Conservation (phyloP, 768 basidiomycete species). For the Mycena vitilis region DNA sequence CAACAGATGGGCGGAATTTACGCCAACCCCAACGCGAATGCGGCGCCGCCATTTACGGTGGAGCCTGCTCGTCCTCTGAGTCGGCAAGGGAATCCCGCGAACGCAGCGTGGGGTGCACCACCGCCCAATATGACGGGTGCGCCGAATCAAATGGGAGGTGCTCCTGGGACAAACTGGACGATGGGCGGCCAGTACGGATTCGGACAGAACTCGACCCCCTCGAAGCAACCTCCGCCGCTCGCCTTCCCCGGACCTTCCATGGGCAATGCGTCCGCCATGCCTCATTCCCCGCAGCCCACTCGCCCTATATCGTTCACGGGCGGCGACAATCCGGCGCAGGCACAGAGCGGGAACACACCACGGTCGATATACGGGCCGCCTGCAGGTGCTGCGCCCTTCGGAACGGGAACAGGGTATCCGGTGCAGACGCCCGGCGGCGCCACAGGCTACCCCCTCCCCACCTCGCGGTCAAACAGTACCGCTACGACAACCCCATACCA, state of each 20-base stretch:
- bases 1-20: neutral
- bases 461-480: conserved; percentile 23
- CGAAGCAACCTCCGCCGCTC: conserved; percentile 11
- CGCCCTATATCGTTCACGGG: conserved; percentile 13
- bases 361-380: conserved; percentile 21
- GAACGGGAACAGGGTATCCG: conserved; percentile 15
- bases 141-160: conserved; percentile 6
- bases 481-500: conserved; percentile 18
- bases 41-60: neutral
- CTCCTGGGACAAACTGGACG: conserved; percentile 11
- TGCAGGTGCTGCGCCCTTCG: neutral
- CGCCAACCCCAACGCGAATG: neutral
- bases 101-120: no score
- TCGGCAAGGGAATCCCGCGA: neutral
- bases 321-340: neutral
- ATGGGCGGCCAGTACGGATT: conserved; percentile 14
- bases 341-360: conserved; percentile 15
- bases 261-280: neutral
- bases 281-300: conserved; percentile 20
- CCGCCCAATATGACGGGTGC: neutral
- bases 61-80: neutral
- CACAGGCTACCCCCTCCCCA: conserved; percentile 21
- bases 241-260: conserved; percentile 7
- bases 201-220: conserved; percentile 20
- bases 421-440: conserved; percentile 15